These are phyloP conservation scores for Phytophthora foliorum DNA, from an alignment of 352 stramenopile species.

Conservation along the genomic window DNA sequence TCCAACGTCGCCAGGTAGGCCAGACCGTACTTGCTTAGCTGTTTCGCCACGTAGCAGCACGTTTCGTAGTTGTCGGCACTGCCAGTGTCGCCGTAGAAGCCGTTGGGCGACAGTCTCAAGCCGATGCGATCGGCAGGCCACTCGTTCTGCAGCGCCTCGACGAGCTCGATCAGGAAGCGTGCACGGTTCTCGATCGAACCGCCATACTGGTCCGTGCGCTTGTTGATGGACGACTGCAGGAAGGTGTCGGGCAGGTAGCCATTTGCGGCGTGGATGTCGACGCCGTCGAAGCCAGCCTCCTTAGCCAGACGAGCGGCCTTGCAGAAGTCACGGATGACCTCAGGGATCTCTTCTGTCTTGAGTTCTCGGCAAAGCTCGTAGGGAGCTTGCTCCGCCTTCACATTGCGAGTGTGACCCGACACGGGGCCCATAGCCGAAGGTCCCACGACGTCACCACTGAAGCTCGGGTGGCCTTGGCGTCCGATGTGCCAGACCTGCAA, in stretches of 20 bases:
- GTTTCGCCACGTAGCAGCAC: constrained; percentile 45
- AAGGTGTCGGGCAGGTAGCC: constrained; percentile 93
- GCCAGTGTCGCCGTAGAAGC: constrained; percentile 38
- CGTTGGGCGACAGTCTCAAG: constrained; percentile 42
- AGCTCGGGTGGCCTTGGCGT: constrained; percentile 51
- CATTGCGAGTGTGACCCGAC: constrained; percentile 36
- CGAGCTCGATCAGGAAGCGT: constrained; percentile 70
- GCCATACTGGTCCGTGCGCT: constrained; percentile 85
- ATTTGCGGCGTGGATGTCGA: constrained; percentile 83
- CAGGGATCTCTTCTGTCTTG: constrained; percentile 71
- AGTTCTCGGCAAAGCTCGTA: constrained; percentile 63
- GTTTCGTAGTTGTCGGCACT: constrained; percentile 54
- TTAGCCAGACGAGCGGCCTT: constrained; percentile 63
- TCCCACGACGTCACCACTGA: constrained; percentile 47
- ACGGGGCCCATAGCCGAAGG: constrained; percentile 44
- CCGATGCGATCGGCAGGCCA: constrained; percentile 36
- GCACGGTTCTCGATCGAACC: constrained; percentile 84
- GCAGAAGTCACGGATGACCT: constrained; percentile 73
- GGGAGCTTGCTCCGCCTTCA: constrained; percentile 34
- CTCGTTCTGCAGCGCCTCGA: constrained; percentile 59
- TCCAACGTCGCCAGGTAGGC: constrained; percentile 56
- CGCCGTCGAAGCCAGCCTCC: constrained; percentile 72
- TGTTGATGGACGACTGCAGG: constrained; percentile 76
- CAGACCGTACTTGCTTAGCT: constrained; percentile 45
- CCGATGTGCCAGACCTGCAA: constrained; percentile 79